Evolutionary conservation across 2,329 filamentous ascomycete species (phyloP).

Genomic region (Epichloe glyceriae): DNA sequence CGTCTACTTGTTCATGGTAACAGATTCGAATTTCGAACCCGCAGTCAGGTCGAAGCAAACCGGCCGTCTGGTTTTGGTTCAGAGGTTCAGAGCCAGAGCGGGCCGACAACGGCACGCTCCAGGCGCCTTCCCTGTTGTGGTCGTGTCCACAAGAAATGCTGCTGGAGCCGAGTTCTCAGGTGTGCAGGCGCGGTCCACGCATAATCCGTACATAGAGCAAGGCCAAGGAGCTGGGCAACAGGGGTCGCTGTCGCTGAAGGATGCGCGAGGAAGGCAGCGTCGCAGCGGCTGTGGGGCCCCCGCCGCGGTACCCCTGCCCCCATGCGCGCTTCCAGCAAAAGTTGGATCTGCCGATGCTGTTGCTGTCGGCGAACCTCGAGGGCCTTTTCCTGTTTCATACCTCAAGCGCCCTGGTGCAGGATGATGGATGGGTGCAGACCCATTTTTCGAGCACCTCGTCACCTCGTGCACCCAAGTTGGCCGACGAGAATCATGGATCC

Average conservation of each 20-base stretch:
- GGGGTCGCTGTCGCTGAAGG: not conserved
- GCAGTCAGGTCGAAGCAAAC: no score
- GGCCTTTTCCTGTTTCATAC: conserved; percentile 1
- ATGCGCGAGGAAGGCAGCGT: conserved; percentile 1
- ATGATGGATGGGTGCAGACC: no score
- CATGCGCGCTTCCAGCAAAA: conserved; percentile 2
- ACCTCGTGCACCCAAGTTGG: not conserved
- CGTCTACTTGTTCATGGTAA: no score
- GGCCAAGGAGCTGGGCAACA: no score
- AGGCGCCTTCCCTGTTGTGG: no score
- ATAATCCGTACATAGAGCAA: no score
- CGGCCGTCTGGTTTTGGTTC: no score
- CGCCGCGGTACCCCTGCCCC: not conserved
- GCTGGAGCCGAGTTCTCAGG: not conserved
- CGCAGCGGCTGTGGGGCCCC: not conserved
- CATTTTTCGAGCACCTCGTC: no score
- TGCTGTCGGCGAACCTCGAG: conserved; percentile 4
- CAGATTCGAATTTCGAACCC: no score
- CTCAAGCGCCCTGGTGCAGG: not conserved
- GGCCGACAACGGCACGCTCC: no score
- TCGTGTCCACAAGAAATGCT: no score
- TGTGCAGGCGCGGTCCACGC: not conserved
- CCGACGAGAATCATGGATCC: not conserved
- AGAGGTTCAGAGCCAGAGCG: no score
- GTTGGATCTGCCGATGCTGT: conserved; percentile 4